Conservation (phyloP, 202 grass and related monocot species). For the Panicum hallii region DNA sequence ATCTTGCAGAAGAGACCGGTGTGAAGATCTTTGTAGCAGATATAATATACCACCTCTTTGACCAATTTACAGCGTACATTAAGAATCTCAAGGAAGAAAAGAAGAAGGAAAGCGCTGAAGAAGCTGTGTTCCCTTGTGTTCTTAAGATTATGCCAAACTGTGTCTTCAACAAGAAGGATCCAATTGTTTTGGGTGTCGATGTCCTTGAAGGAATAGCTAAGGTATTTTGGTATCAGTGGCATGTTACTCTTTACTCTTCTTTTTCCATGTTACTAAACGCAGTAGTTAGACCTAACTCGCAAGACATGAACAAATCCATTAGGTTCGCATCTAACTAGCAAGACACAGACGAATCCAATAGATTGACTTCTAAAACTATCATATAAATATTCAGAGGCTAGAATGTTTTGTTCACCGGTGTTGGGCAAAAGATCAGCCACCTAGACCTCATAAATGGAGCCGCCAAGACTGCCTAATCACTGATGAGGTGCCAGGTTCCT, state of each 20-base stretch:
- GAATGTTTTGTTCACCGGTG: background rate
- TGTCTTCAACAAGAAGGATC: slow-evolving; percentile 96
- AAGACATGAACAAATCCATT: background rate
- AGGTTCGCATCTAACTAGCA: background rate
- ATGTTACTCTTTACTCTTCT: background rate
- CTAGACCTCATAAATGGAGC: background rate
- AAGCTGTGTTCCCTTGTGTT: slow-evolving; percentile 93
- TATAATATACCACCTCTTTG: slow-evolving; percentile 98
- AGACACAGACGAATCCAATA: background rate
- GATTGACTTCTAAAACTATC: slow-evolving; percentile 11
- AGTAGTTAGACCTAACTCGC: background rate
- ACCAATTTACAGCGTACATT: slow-evolving; percentile 95
- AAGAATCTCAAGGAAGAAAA: slow-evolving; percentile 85
- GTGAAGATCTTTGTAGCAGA: slow-evolving; percentile 93
- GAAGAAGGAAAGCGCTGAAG: slow-evolving; percentile 83
- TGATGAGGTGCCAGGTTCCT: background rate
- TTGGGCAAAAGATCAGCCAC: background rate
- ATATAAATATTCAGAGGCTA: background rate
- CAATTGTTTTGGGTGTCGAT: slow-evolving; percentile 96
- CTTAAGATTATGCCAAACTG: slow-evolving; percentile 94
- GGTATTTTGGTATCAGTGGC: slow-evolving; percentile 50
- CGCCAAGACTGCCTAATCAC: background rate
- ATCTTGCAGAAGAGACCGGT: slow-evolving; percentile 86
- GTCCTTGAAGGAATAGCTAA: slow-evolving; percentile 89
- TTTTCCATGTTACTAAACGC: background rate